Conservation (phyloP, 2,329 filamentous ascomycete genomes). For the Trichoderma gracile region DNA sequence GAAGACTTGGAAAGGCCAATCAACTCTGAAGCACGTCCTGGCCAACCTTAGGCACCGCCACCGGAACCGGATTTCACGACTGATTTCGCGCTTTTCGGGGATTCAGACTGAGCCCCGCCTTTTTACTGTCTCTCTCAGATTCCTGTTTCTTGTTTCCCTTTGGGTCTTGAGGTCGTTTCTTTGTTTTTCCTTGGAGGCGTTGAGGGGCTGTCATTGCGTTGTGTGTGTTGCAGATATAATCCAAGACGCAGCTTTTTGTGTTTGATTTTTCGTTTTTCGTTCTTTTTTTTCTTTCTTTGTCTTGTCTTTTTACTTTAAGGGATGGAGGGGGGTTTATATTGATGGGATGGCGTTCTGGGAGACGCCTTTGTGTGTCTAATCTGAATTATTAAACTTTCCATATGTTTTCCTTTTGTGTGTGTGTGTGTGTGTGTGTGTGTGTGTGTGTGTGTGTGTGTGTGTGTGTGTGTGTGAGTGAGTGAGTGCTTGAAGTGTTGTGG, state of each 20-base stretch:
- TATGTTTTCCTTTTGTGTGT: background rate
- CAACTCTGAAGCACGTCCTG: constrained; percentile 41
- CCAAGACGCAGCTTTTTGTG: constrained; percentile 4
- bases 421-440: no score
- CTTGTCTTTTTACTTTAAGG: constrained; percentile 15
- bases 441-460: no score
- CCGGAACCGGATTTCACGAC: background rate
- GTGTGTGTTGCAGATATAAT: constrained; percentile 10
- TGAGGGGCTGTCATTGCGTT: constrained; percentile 9
- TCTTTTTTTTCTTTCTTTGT: background rate
- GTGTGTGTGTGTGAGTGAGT: no score
- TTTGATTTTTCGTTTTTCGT: no score
- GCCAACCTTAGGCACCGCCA: constrained; percentile 28
- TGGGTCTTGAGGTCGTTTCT: background rate
- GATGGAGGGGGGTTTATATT: constrained; percentile 25
- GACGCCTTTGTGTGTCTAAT: constrained; percentile 9
- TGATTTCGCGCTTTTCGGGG: background rate
- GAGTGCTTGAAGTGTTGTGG: background rate
- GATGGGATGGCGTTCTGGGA: constrained; percentile 33
- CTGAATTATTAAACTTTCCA: background rate
- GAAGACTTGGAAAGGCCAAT: constrained; percentile 59
- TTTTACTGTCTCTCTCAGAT: background rate
- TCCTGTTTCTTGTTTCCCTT: background rate
- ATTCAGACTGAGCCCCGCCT: no score
- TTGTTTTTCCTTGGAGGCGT: background rate